Percentiles rank a stretch among this genome's conserved stretches.
phyloP scores from a whole-genome alignment of 2,329 filamentous ascomycete species.

The Tolypocladium pustulatum region DNA sequence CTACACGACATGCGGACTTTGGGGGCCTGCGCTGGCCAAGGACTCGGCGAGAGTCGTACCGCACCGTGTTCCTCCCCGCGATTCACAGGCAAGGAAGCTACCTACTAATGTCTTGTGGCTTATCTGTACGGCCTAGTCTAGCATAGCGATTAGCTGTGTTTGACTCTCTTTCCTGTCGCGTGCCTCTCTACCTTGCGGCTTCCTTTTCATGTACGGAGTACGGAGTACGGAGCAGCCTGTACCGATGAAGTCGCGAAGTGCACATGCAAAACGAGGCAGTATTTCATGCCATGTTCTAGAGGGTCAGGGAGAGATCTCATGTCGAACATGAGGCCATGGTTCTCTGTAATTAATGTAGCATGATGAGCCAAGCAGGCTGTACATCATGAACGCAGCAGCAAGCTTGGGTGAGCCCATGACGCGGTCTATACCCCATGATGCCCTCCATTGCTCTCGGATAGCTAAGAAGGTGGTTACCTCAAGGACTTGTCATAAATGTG shows the following conservation, averaged over 20 bases:
- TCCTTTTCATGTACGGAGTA: neutral
- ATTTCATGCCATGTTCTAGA: neutral
- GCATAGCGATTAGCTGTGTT: neutral
- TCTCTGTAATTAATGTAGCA: neutral
- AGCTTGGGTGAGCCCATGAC: neutral
- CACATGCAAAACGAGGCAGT: neutral
- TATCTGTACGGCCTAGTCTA: neutral
- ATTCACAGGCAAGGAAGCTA: neutral
- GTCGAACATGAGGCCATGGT: neutral
- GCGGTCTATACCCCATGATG: neutral
- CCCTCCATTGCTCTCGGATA: neutral
- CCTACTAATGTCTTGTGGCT: neutral
- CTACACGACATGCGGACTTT: neutral
- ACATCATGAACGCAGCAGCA: no score
- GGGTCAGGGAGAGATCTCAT: neutral
- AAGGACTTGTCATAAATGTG: no score
- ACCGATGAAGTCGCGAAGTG: neutral
- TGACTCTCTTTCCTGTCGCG: slow-evolving; percentile 1
- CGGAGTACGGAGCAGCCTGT: neutral
- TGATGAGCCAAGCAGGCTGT: neutral
- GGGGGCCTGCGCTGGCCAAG: neutral
- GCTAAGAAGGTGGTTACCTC: no score
- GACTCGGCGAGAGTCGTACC: neutral
- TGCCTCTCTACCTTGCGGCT: neutral
- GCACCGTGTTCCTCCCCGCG: neutral